These are phyloP conservation scores for Penicillium sp. DNA, from an alignment of 2,329 filamentous ascomycete species.

Conservation along the genomic window DNA sequence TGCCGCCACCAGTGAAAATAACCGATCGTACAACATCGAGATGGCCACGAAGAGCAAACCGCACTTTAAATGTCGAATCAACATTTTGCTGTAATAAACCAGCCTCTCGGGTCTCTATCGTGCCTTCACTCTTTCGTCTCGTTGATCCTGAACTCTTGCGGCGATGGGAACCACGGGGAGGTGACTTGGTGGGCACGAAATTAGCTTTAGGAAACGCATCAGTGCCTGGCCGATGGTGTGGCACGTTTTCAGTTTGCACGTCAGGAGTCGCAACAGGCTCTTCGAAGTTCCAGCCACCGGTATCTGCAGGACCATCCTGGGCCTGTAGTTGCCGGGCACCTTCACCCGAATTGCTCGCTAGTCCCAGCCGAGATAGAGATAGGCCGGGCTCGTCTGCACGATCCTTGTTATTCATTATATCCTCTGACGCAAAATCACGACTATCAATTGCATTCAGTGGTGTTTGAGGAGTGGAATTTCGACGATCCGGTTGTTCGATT, in stretches of 20 bases:
- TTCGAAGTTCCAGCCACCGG: slow-evolving; percentile 90
- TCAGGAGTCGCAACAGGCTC: slow-evolving; percentile 56
- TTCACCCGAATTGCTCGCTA: slow-evolving; percentile 23
- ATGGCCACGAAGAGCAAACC: slow-evolving; percentile 87
- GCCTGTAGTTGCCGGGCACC: slow-evolving; percentile 40
- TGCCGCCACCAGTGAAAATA: slow-evolving; percentile 94
- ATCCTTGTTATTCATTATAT: slow-evolving; percentile 1
- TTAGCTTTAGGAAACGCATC: slow-evolving; percentile 82
- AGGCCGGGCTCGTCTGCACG: not conserved
- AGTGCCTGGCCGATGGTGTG: slow-evolving; percentile 70
- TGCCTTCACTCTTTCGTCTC: slow-evolving; percentile 59
- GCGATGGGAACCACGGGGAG: slow-evolving; percentile 66
- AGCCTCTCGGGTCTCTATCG: slow-evolving; percentile 58
- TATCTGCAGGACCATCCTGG: slow-evolving; percentile 39
- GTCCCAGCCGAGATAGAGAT: slow-evolving; percentile 18
- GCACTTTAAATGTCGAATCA: slow-evolving; percentile 84
- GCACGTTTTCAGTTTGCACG: slow-evolving; percentile 37
- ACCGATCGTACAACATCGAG: slow-evolving; percentile 90
- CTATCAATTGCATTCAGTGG: not conserved
- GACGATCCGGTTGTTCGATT: slow-evolving; percentile 33
- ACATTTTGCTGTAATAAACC: slow-evolving; percentile 46
- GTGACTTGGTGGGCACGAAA: slow-evolving; percentile 74
- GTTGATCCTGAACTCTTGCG: slow-evolving; percentile 77
- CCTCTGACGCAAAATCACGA: not conserved
- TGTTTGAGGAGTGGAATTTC: not conserved